Evolutionary conservation across 805 yeast species (phyloP), one percentile per base, ranked within the genome.

Genomic region (Myxozyma udenii): DNA sequence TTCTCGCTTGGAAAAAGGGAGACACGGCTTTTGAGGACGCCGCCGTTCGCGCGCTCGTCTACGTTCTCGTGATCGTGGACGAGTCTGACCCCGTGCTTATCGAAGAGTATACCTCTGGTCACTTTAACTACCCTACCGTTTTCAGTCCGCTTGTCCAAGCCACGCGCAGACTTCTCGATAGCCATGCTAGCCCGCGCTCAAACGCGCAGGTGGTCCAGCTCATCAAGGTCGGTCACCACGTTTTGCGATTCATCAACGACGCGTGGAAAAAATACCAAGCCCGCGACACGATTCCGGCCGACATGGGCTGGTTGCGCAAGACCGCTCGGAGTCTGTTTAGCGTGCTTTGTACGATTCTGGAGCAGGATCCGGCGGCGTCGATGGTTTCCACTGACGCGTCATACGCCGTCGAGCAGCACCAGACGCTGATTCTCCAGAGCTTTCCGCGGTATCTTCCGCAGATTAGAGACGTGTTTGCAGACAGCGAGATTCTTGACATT

Each of bases 1-100:
- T 65, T 48, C 45, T 86, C 68, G 75, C 81, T 3, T 54, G 59
- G 60, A 50, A 46, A 35, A 30, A 35, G 3, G 55, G 53, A 3
- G 45, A 48, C n/a, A 79, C 72, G 0, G 70, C 66, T 7, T 60
- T 76, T 2, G 63, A 62, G 43, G 60, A 53, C 38, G 41, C 49
- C 2, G 53, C 46, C 14, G 61, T 65, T 47, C 51, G 55, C 6
- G 66, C 64, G 3, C 41, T 65, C 6, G 56, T 59, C 9, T 58
- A 60, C 43, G 60, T 63, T 24, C 48, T 65, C 37, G 62, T 58
- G 36, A 60, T 61, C 26, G 62, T 58, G 21, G 44, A 53, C 26
- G 57, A 61, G 24, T 21, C 22, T n/a, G 49, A 55, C n/a, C 22
- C 28, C 16, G 26, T 41, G 4, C 32, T 50, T 38, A 44, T 56